Conservation (phyloP, 2,329 filamentous ascomycete species). For the Xenoacremonium recifei region DNA sequence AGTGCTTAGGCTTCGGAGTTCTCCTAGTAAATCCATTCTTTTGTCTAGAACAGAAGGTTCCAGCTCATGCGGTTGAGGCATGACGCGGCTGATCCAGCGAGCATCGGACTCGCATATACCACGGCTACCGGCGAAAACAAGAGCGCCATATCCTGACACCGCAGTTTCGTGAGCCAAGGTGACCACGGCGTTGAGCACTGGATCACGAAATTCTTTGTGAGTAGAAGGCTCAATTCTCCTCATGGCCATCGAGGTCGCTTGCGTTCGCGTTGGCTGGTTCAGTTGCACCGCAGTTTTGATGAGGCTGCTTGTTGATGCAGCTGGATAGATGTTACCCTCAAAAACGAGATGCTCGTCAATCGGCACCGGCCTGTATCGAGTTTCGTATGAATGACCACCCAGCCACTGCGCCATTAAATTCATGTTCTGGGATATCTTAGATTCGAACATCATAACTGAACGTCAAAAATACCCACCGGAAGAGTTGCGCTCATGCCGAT, state of each 20-base stretch:
- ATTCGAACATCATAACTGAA: not conserved
- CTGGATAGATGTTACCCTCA: conserved; percentile 65
- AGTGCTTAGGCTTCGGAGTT: conserved; percentile 63
- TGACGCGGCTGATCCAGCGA: conserved; percentile 63
- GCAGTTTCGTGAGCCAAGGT: conserved; percentile 69
- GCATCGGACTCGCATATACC: conserved; percentile 66
- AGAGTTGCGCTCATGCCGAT: conserved; percentile 80
- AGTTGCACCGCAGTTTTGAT: conserved; percentile 57
- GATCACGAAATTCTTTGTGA: conserved; percentile 61
- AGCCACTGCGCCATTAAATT: conserved; percentile 69
- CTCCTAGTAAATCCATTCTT: conserved; percentile 62
- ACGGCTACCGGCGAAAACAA: conserved; percentile 73
- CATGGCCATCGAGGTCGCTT: conserved; percentile 36
- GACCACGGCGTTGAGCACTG: conserved; percentile 68
- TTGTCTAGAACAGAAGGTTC: conserved; percentile 51
- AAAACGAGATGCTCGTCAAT: conserved; percentile 74
- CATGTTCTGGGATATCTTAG: conserved; percentile 55
- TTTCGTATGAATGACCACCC: conserved; percentile 68
- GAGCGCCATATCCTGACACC: conserved; percentile 64
- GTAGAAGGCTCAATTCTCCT: conserved; percentile 54
- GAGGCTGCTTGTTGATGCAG: conserved; percentile 52
- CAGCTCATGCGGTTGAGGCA: conserved; percentile 52
- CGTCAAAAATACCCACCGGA: conserved; percentile 55
- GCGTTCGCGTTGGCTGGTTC: conserved; percentile 33
- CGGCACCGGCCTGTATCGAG: conserved; percentile 71